These are phyloP conservation scores for Paramecium sonneborni DNA, from an alignment of 73 alveolate species.

Conservation along the genomic window DNA sequence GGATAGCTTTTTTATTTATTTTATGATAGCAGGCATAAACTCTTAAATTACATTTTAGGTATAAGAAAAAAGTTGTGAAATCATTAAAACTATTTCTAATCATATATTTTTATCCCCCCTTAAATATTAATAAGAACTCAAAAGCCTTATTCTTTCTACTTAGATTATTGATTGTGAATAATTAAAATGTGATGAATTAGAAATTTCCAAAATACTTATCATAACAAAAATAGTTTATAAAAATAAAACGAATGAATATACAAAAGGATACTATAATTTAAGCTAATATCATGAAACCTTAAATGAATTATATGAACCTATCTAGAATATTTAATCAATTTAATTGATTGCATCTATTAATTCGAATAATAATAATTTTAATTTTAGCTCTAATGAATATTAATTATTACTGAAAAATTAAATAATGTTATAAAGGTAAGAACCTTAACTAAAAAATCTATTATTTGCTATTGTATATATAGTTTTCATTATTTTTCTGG, in stretches of 20 bases:
- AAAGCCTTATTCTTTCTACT: not conserved
- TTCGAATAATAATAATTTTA: not conserved
- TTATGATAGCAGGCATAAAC: not conserved
- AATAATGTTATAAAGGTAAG: not conserved
- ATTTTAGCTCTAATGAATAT: not conserved
- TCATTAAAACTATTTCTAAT: not conserved
- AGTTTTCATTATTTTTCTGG: not conserved
- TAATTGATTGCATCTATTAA: not conserved
- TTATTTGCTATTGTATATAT: not conserved
- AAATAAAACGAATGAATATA: not conserved
- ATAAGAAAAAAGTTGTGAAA: not conserved
- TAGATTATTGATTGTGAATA: not conserved
- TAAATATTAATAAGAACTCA: not conserved
- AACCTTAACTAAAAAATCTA: not conserved
- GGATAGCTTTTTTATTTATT: not conserved
- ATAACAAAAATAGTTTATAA: not conserved
- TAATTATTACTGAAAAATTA: not conserved
- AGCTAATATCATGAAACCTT: not conserved
- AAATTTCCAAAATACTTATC: not conserved
- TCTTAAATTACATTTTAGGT: not conserved
- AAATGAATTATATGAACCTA: not conserved
- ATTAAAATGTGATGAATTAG: not conserved
- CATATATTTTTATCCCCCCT: not conserved
- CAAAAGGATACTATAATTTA: not conserved
- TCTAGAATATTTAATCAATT: not conserved